phyloP scores from a whole-genome alignment of 805 yeast species.

The Pichia cabralensis region DNA sequence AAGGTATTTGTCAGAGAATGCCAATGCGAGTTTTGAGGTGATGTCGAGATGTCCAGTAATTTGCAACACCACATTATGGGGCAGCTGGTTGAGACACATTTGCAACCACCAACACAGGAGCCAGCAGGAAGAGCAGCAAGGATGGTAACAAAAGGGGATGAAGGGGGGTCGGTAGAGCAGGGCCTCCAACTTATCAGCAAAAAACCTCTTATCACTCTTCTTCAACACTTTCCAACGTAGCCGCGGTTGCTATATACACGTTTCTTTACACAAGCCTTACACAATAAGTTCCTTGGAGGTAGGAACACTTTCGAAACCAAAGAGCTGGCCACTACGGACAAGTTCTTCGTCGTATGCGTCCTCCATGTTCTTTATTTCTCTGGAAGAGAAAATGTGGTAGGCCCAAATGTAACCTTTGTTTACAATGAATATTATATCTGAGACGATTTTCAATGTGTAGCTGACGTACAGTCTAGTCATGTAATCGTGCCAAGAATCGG shows the following conservation, averaged over 20 bases:
- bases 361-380: slow-evolving; percentile 29
- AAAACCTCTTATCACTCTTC: background rate
- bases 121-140: no score
- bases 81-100: no score
- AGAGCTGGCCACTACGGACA: slow-evolving; percentile 31
- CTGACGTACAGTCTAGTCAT: slow-evolving; percentile 13
- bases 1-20: no score
- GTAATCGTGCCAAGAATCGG: slow-evolving; percentile 11
- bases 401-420: slow-evolving; percentile 9
- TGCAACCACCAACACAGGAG: no score
- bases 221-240: no score
- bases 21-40: no score
- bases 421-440: slow-evolving; percentile 9
- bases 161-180: no score
- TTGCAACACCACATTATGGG: no score
- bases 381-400: slow-evolving; percentile 2
- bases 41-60: no score
- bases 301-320: slow-evolving; percentile 32
- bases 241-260: background rate
- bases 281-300: slow-evolving; percentile 18
- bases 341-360: slow-evolving; percentile 35
- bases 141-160: no score
- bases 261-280: background rate
- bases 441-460: slow-evolving; percentile 8
- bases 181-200: no score